These are phyloP conservation scores for Penicillium cataractarum DNA, from an alignment of 495 filamentous ascomycete genomes.

Conservation along the genomic window DNA sequence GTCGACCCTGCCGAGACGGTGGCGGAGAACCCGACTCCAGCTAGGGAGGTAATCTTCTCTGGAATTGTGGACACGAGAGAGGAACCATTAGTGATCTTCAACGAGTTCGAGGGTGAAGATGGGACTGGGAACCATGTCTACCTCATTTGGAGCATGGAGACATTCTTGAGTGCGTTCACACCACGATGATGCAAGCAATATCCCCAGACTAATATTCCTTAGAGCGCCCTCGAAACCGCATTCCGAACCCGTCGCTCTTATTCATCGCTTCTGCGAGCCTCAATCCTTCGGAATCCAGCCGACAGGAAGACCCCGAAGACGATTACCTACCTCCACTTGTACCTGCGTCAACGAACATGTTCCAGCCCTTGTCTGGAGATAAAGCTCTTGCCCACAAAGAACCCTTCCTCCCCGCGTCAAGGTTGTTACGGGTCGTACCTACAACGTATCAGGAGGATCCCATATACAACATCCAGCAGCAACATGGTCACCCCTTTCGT, in stretches of 20 bases:
- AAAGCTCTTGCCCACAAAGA: constrained; percentile 64
- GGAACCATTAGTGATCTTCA: constrained; percentile 64
- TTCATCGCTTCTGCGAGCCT: constrained; percentile 76
- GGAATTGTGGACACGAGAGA: constrained; percentile 60
- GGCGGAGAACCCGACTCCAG: constrained; percentile 49
- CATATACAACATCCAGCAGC: constrained; percentile 65
- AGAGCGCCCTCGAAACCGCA: constrained; percentile 73
- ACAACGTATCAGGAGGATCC: constrained; percentile 60
- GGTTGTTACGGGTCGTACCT: constrained; percentile 78
- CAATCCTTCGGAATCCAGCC: constrained; percentile 57
- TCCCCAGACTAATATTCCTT: constrained; percentile 22
- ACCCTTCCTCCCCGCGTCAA: constrained; percentile 76
- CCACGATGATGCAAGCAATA: too few species aligned
- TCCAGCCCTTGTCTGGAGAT: constrained; percentile 76
- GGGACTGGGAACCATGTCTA: constrained; percentile 63
- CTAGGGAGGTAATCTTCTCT: constrained; percentile 67
- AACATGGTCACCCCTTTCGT: constrained; percentile 64
- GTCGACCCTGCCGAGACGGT: constrained; percentile 58
- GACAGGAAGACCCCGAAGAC: constrained; percentile 54
- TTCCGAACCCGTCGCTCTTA: constrained; percentile 76
- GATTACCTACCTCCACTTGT: constrained; percentile 78
- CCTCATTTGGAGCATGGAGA: constrained; percentile 78
- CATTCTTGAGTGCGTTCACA: constrained; percentile 63
- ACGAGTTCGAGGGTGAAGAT: constrained; percentile 56
- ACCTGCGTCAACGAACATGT: constrained; percentile 77